These are phyloP conservation scores for Platanthera zijinensis DNA, from an alignment of 106 monocot genomes.

Conservation along the genomic window DNA sequence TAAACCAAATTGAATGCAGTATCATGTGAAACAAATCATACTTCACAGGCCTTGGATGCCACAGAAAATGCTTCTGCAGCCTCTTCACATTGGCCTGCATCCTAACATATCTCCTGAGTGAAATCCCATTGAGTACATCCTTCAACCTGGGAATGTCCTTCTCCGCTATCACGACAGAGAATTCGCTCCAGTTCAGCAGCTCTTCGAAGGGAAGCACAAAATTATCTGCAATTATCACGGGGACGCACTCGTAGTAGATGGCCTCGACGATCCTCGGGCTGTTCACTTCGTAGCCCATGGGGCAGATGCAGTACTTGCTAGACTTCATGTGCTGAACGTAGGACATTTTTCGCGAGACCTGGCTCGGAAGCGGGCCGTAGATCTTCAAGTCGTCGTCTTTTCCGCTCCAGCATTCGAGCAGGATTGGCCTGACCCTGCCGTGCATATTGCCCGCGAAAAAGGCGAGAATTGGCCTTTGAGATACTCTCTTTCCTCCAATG, in stretches of 20 bases:
- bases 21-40: constrained; percentile 93
- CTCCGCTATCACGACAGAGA: constrained; percentile 61
- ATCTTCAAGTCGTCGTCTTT: constrained; percentile 57
- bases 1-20: constrained; percentile 83
- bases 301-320: constrained; percentile 72
- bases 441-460: constrained; percentile 92
- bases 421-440: constrained; percentile 61
- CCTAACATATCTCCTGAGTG: constrained; percentile 29
- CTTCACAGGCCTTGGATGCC: constrained; percentile 63
- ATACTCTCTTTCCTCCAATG: constrained; percentile 56
- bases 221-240: constrained; percentile 72
- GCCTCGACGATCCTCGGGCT: constrained; percentile 85
- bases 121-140: constrained; percentile 35
- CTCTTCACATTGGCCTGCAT: constrained; percentile 60
- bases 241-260: constrained; percentile 79
- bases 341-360: constrained; percentile 35
- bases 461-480: constrained; percentile 46
- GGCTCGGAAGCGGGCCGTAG: constrained; percentile 35
- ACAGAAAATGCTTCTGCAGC: constrained; percentile 77
- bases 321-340: constrained; percentile 71
- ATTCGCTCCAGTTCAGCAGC: constrained; percentile 62
- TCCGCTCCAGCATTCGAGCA: constrained; percentile 39
- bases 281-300: constrained; percentile 85
- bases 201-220: constrained; percentile 72
- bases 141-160: constrained; percentile 69